Percentiles rank a stretch among this genome's conserved stretches.
phyloP scores from a whole-genome alignment of 2,329 filamentous ascomycete genomes.

The Alternaria viburni region DNA sequence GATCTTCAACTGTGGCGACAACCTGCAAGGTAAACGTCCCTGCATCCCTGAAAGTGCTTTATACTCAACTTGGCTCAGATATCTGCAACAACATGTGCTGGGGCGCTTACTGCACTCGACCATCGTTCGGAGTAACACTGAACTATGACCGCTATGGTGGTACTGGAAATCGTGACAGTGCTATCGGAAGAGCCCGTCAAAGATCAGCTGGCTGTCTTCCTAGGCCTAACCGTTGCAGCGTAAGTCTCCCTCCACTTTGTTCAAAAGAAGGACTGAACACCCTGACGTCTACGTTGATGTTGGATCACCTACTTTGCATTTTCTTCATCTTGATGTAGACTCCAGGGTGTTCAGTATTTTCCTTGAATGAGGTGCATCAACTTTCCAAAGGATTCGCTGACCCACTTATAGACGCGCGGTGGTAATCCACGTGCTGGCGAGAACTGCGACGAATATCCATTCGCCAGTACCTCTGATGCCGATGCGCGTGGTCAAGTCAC shows the following conservation, averaged over 20 bases:
- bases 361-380: neutral
- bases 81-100: constrained; percentile 5
- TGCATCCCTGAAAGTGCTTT: neutral
- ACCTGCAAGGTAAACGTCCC: neutral
- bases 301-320: neutral
- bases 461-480: neutral
- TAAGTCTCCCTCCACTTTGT: neutral
- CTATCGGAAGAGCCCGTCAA: neutral
- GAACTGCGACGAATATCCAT: neutral
- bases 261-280: neutral
- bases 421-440: neutral
- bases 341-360: neutral
- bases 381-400: neutral
- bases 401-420: neutral
- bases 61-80: neutral
- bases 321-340: neutral
- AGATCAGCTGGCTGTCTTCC: neutral
- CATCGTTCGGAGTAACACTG: neutral
- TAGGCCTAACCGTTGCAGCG: neutral
- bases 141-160: neutral
- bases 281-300: neutral
- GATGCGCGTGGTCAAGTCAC: neutral
- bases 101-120: constrained; percentile 1
- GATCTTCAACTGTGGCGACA: neutral
- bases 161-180: neutral